Evolutionary conservation across 2,329 filamentous ascomycete species (phyloP), one percentile per base, ranked within the genome.

Genomic region (Mycogone perniciosa): DNA sequence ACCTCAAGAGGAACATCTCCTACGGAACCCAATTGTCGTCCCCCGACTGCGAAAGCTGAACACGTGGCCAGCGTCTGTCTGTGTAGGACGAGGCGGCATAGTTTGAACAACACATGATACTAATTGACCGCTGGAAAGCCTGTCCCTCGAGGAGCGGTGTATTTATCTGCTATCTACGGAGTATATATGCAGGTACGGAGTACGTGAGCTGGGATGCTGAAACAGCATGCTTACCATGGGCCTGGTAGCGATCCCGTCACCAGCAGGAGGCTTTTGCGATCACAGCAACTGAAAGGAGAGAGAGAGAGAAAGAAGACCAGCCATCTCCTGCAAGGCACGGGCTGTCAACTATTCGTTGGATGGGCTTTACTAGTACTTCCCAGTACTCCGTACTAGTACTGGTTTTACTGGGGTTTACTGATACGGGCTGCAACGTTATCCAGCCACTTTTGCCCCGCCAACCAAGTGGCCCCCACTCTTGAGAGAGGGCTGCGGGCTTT

Each of bases 51-150:
- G 38, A 38, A 38, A 46, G 43, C 26, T 6, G 38, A 38, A 51
- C 49, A 51, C 44, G 49, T 51, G 49, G 43, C 48, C n/a, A 20
- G 20, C 20, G 20, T 20, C 20, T 20, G 20, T 3, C 20, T 20
- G 20, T 20, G 20, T 20, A 20, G 20, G 20, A 20, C 20, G 20
- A 20, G 20, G 20, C 35, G 20, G 35, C 35, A 38, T 9, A 4
- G 20, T 20, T 20, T 20, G 20, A 20, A 20, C 20, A 20, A 20
- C 20, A 20, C 20, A 20, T 20, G 20, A 20, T 20, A 20, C 35
- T 20, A 38, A 38, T 11, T 38, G 11, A 38, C 35, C 35, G 35
- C 35, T 38, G 35, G 3, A n/a, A 10, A 38, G 6, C 35, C 7
- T 38, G 35, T 20, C 20, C 35, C 35, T 38, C 20, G 20, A 10